phyloP scores from a whole-genome alignment of 768 basidiomycete species.

The Cytidiella melzeri region DNA sequence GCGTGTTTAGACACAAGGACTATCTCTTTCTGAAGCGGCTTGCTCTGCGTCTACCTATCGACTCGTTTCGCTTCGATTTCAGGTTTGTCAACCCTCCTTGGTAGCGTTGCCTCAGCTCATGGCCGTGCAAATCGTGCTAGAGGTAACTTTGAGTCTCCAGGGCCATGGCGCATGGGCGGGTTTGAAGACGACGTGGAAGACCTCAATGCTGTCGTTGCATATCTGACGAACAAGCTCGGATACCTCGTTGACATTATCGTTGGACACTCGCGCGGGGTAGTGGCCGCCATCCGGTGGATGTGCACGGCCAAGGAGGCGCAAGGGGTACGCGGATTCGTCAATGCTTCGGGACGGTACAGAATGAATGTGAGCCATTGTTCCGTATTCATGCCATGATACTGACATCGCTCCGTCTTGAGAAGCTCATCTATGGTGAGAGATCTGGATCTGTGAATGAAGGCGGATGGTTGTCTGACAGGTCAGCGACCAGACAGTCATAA shows the following conservation, averaged over 20 bases:
- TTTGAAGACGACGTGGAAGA: conserved; percentile 60
- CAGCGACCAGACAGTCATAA: background rate
- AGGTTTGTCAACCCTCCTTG: conserved; percentile 41
- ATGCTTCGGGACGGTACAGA: conserved; percentile 71
- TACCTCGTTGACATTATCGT: conserved; percentile 67
- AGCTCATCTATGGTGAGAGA: conserved; percentile 9
- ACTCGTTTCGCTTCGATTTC: conserved; percentile 87
- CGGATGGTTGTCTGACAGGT: too few relatives aligned
- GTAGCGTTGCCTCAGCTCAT: conserved; percentile 7
- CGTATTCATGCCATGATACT: background rate
- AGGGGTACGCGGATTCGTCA: conserved; percentile 56
- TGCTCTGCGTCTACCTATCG: conserved; percentile 55
- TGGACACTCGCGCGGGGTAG: conserved; percentile 73
- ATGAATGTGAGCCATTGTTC: conserved; percentile 46
- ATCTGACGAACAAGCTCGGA: conserved; percentile 51
- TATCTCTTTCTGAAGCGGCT: conserved; percentile 77
- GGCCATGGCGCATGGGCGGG: conserved; percentile 55
- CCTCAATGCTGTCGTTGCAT: conserved; percentile 55
- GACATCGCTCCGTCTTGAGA: background rate
- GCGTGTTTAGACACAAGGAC: conserved; percentile 64
- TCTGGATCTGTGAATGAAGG: background rate
- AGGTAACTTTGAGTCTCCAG: conserved; percentile 73
- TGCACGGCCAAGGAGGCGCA: conserved; percentile 55
- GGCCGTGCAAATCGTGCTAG: conserved; percentile 29
- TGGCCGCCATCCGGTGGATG: conserved; percentile 66